phyloP scores from a whole-genome alignment of 306 rosid genomes.

The Lupinus albus region DNA sequence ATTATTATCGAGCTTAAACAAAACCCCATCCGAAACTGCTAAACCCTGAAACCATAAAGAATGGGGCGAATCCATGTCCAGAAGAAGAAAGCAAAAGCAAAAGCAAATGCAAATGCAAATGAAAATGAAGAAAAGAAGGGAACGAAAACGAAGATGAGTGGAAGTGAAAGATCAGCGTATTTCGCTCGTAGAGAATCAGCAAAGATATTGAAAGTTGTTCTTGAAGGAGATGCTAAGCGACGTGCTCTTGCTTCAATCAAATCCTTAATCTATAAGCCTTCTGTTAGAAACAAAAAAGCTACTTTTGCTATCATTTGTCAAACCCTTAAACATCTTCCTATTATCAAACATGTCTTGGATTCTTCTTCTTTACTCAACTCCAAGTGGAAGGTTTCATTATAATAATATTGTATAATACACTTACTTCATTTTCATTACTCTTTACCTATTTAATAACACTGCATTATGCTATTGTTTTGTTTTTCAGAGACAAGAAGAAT shows the following conservation, averaged over 20 bases:
- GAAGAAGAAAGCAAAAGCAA: neutral
- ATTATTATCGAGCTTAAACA: neutral
- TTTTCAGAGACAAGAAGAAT: slow-evolving; percentile 70
- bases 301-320: slow-evolving; percentile 82
- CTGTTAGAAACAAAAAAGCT: slow-evolving; percentile 82
- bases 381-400: slow-evolving; percentile 75
- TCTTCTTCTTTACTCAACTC: slow-evolving; percentile 56
- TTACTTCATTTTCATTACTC: neutral
- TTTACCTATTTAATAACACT: neutral
- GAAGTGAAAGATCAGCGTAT: slow-evolving; percentile 75
- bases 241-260: slow-evolving; percentile 88
- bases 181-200: slow-evolving; percentile 91
- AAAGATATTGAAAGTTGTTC: slow-evolving; percentile 63
- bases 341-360: slow-evolving; percentile 68
- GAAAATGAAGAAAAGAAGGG: slow-evolving; percentile 27
- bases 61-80: neutral
- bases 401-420: neutral
- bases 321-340: slow-evolving; percentile 81
- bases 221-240: slow-evolving; percentile 80
- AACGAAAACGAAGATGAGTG: slow-evolving; percentile 33
- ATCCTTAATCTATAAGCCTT: slow-evolving; percentile 77
- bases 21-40: slow-evolving; percentile 22
- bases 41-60: slow-evolving; percentile 17
- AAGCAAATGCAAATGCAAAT: slow-evolving; percentile 6
- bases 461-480: neutral